Conservation (phyloP, 164 flowering plant genomes). For the Dillenia suffruticosa region DNA sequence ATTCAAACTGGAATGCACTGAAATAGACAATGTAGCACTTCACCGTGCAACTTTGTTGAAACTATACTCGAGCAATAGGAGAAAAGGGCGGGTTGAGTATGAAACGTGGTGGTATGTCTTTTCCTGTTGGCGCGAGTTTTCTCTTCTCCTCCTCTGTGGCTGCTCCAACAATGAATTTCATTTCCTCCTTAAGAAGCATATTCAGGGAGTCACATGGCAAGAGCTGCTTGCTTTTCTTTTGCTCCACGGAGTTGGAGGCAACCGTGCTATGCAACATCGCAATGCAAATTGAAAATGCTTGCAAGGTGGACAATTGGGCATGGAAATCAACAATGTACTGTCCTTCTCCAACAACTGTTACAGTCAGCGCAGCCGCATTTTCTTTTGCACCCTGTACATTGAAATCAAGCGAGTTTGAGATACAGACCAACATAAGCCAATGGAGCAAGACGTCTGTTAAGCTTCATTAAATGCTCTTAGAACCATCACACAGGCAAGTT, state of each 20-base stretch:
- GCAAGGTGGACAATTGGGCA: conserved; percentile 73
- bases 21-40: not conserved
- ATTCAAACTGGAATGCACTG: not conserved
- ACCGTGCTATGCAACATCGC: conserved; percentile 68
- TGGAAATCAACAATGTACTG: conserved; percentile 77
- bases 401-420: not conserved
- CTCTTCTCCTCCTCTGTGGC: conserved; percentile 52
- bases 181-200: conserved; percentile 59
- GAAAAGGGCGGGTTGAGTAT: conserved; percentile 74
- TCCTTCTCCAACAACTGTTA: conserved; percentile 43
- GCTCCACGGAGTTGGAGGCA: conserved; percentile 26
- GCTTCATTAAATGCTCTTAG: no score
- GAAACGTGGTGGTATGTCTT: conserved; percentile 41
- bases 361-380: conserved; percentile 55
- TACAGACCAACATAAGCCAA: no score
- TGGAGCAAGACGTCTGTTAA: no score
- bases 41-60: not conserved
- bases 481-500: no score
- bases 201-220: conserved; percentile 53
- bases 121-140: conserved; percentile 30
- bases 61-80: conserved; percentile 66
- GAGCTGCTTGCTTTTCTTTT: conserved; percentile 26
- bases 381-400: conserved; percentile 64
- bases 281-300: conserved; percentile 84
- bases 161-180: conserved; percentile 46